Conservation (phyloP, 805 yeast species). For the Lipomyces starkeyi region DNA sequence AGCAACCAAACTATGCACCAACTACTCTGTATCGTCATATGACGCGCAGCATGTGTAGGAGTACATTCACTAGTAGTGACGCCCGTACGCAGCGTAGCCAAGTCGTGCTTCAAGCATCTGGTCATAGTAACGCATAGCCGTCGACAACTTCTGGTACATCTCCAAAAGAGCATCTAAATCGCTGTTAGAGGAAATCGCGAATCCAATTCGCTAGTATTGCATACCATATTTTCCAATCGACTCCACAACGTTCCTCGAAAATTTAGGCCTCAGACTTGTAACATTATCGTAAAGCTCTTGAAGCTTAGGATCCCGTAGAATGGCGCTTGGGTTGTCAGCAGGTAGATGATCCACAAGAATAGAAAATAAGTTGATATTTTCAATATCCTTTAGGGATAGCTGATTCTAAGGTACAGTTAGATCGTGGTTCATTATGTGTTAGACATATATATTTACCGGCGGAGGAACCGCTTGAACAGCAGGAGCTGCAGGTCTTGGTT, state of each 20-base stretch:
- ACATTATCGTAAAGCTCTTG: conserved; percentile 66
- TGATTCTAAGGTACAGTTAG: conserved; percentile 29
- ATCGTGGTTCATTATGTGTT: not conserved
- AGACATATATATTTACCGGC: not conserved
- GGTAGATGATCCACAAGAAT: conserved; percentile 63
- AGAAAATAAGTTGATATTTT: conserved; percentile 69
- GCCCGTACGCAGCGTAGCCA: conserved; percentile 21
- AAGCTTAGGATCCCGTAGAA: conserved; percentile 57
- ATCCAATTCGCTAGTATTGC: conserved; percentile 4
- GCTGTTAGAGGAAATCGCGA: conserved; percentile 7
- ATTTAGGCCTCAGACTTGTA: conserved; percentile 67
- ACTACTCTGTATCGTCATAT: not conserved
- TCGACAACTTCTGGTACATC: conserved; percentile 77
- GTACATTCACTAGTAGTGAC: conserved; percentile 1
- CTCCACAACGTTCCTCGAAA: conserved; percentile 63
- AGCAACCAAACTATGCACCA: not conserved
- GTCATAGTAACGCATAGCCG: conserved; percentile 78
- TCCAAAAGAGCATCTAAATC: conserved; percentile 59
- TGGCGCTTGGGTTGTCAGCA: conserved; percentile 53
- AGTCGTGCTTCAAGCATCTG: conserved; percentile 61
- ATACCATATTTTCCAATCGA: conserved; percentile 62
- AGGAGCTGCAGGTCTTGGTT: conserved; percentile 10
- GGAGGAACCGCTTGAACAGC: not conserved
- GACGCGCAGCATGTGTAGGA: not conserved
- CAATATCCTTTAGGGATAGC: conserved; percentile 68